Base-by-base conservation (phyloP, 768 basidiomycete species). In the Boletus rufocinnamomeus region DNA sequence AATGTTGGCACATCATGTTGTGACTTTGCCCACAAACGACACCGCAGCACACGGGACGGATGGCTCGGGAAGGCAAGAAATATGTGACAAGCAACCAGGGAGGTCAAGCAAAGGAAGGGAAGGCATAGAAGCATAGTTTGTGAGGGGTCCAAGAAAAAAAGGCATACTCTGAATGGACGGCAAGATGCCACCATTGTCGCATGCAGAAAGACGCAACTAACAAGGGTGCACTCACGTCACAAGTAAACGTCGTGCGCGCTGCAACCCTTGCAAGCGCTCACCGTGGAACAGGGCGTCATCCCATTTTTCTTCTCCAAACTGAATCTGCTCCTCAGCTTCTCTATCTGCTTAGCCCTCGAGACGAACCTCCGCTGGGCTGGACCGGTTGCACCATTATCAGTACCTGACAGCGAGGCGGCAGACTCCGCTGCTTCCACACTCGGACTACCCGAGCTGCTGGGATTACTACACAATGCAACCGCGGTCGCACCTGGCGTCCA, bases 331-430 rank as follows among this genome's bases (percentile, higher is more conserved):
- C 77, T 79, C 64, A 92, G 73, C 72, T 81, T 84, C 68, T 82
- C 81, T 64, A 92, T 70, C 70, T 93, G 91, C 62, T 76, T 80
- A 65, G 86, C 81, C 68, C 81, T 86, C 28, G 85, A 79, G 48
- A 89, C 85, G 67, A 78, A 89, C 57, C 56, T 74, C 72, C 60
- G 74, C 65, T 66, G 61, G 47, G 54, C 60, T 48, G 58, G 47
- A 63, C 43, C 43, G 49, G 45, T 63, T 43, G 59, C 48, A 58
- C 37, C 41, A 46, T 48, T 46, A 25, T 58, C 54, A 50, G 53
- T 59, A 55, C 50, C 30, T 35, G 60, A 51, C 34, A 51, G 53
- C 40, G 63, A 54, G 11, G 63, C 30, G 38, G 52, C 52, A 52
- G 61, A 56, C 41, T 59, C 52, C 54, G 50, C 50, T 50, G 40